Percentiles rank a stretch among this genome's conserved stretches.
Evolutionary conservation across 2,329 filamentous ascomycete species (phyloP).

Genomic region (Penicillium sp.): DNA sequence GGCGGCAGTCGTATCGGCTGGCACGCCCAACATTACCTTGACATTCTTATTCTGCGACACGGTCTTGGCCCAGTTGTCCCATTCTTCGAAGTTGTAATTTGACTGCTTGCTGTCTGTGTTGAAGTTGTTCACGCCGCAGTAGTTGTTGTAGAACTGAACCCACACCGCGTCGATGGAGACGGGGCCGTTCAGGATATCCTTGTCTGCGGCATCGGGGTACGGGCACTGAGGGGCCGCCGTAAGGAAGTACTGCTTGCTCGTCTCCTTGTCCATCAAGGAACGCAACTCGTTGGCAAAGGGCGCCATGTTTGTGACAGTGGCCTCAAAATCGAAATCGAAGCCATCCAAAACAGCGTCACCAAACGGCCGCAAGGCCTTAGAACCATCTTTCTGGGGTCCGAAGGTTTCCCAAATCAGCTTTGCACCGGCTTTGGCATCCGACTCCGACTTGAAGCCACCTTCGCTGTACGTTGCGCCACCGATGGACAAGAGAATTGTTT

Average conservation of each 20-base stretch:
- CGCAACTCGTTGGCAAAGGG: constrained; percentile 63
- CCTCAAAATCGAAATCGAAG: constrained; percentile 76
- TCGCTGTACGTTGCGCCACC: constrained; percentile 71
- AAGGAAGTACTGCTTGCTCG: constrained; percentile 58
- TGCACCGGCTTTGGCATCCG: constrained; percentile 58
- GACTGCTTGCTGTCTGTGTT: constrained; percentile 47
- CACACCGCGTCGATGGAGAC: constrained; percentile 62
- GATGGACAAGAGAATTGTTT: constrained; percentile 72
- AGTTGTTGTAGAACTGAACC: constrained; percentile 71
- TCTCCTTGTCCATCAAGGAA: constrained; percentile 53
- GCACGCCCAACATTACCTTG: constrained; percentile 63
- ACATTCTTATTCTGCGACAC: constrained; percentile 60
- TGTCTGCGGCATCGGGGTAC: constrained; percentile 63
- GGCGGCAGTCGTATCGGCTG: constrained; percentile 55
- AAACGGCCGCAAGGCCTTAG: constrained; percentile 63
- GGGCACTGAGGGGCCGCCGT: constrained; percentile 69
- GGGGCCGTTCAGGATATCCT: constrained; percentile 56
- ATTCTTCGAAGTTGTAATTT: constrained; percentile 63
- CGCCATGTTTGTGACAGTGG: constrained; percentile 58
- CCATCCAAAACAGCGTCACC: constrained; percentile 67
- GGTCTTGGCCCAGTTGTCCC: constrained; percentile 66
- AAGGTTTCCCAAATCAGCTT: constrained; percentile 70
- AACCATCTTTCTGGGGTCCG: constrained; percentile 54
- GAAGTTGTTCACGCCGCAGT: constrained; percentile 61
- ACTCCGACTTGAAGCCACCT: constrained; percentile 61